Evolutionary conservation across 2,329 filamentous ascomycete genomes (phyloP), one percentile per base, ranked within the genome.

Genomic region (Fusarium anthophilum): DNA sequence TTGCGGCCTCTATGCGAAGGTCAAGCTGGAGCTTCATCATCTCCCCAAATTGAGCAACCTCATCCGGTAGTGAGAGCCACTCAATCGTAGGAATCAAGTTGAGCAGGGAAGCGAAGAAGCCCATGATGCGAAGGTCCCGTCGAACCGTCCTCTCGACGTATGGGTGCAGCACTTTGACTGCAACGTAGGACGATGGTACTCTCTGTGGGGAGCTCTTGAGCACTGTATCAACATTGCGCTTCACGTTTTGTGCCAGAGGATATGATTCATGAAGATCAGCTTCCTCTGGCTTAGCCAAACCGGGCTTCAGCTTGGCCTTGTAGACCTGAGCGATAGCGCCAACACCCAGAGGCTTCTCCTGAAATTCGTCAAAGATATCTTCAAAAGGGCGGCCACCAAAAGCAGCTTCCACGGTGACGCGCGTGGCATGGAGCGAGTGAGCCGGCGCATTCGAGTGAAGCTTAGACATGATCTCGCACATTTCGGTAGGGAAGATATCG

Each of bases 21-120:
- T 99, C 96, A 6, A 99, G 87, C 81, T 99, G 96, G n/a, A 98
- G 86, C 78, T 92, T 92, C 96, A 99, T 99, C 96, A 99, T 99
- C 80, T 97, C 93, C 30, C 95, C 96, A 79, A 99, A 99, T 79
- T 98, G 95, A 20, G 88, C 84, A 7, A 98, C 96, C 81, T 99
- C 96, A 76, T 98, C 96, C 0, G 96, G 96, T 14, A 99, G 90
- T 1, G 96, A 98, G 11, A 99, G 87, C 96, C 96, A 99, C 82
- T 98, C 94, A 80, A 99, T 96, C 0, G 95, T 98, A 2, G 96
- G 96, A 38, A 99, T 92, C 5, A 89, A 85, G 82, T 98, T 97
- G 76, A 99, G 91, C 11, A 93, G 79, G 0, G 90, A 88, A 22
- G 96, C 96, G 79, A 99, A 98, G 84, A 97, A 94, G 14, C 86